Conservation (phyloP, 192 early-diverging fungal species). For the Umbelopsis sp. region DNA sequence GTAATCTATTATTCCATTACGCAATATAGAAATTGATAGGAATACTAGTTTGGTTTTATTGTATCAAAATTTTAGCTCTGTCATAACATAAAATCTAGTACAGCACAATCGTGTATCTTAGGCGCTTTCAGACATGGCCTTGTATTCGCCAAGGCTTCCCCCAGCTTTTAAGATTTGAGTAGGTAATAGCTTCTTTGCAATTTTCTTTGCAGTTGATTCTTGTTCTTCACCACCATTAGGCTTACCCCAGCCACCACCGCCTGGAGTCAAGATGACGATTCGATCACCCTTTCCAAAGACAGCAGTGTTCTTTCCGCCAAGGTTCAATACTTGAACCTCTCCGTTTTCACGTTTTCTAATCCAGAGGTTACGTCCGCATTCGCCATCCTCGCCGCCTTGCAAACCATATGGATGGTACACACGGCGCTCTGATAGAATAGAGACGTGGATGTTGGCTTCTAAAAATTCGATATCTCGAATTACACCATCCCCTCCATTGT, state of each 20-base stretch:
- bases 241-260: slow-evolving; percentile 86
- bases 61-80: no score
- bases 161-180: slow-evolving; percentile 12
- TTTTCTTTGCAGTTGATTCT: not conserved
- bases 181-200: not conserved
- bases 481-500: slow-evolving; percentile 86
- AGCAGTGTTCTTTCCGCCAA: slow-evolving; percentile 83
- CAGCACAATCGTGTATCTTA: not conserved
- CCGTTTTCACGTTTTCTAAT: slow-evolving; percentile 56
- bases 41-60: no score
- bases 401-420: slow-evolving; percentile 89
- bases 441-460: slow-evolving; percentile 75
- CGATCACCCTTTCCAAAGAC: slow-evolving; percentile 78
- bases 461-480: slow-evolving; percentile 95
- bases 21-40: no score
- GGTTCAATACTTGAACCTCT: slow-evolving; percentile 23
- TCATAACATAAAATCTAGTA: not conserved
- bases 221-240: not conserved
- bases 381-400: slow-evolving; percentile 74
- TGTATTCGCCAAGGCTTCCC: slow-evolving; percentile 15
- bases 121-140: slow-evolving; percentile 22
- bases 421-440: slow-evolving; percentile 89
- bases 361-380: slow-evolving; percentile 77
- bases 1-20: no score
- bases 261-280: slow-evolving; percentile 85